Evolutionary conservation across 176 grass and related monocot species (phyloP), one percentile per base, ranked within the genome.

Genomic region (Secale cereale): DNA sequence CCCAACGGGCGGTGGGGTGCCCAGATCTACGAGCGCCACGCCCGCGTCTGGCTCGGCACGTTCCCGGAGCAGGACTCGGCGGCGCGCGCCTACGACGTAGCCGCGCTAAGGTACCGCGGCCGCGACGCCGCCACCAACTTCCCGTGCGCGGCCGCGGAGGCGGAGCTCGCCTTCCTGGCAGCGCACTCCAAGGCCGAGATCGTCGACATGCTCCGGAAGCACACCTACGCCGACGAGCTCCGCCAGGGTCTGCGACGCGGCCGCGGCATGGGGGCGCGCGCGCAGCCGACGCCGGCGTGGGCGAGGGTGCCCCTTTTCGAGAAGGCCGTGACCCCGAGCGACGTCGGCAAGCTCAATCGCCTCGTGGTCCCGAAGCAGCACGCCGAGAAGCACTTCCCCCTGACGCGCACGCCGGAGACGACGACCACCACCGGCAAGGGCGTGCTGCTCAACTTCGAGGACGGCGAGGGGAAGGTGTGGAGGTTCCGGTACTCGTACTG

Each of bases 21-120:
- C 23, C 97, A 99, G 90, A 99, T 99, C 90, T 99, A 99, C 84
- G 97, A 99, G 85, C 87, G 88, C 30, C 97, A 99, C 90, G 88
- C 91, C 22, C 88, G 97, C 30, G 91, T 99, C 39, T 97, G 97
- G 97, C 92, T 99, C 35, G 97, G 97, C 26, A 99, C 94, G 8
- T 99, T 99, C 82, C 59, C 86, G 48, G 79, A 89, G 59, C 92
- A 99, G 81, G 71, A 78, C 0, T 60, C 70, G 40, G 94, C 92
- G 0, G 97, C 97, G 60, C 74, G 85, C n/a, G 85, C 92, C 30
- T 99, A 99, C 89, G 97, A 99, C 84, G 90, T 92, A 3, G 97
- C 97, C 2, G 92, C 89, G 36, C 97, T 91, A 63, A 86, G 94
- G 7, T 99, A 94, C 90, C 86, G 97, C 30, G 97, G 97, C 56